Base-by-base conservation (phyloP, 140 eudicot genomes). In the Bidens hawaiensis region DNA sequence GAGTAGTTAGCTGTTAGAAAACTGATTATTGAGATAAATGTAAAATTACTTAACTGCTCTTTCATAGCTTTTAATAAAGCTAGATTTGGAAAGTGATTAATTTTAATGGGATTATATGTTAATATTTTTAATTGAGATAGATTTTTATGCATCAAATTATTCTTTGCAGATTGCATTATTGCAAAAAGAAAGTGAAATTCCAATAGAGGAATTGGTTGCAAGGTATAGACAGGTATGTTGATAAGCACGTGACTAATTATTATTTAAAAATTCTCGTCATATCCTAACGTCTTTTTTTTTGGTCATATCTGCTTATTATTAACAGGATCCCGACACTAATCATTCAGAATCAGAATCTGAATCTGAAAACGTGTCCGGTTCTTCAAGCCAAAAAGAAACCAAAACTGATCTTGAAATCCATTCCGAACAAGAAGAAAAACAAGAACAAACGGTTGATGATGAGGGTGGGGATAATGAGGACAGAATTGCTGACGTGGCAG, bases 401-500 rank as follows among this genome's bases (percentile, higher is more conserved):
- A 77, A 70, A 64, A 41, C 8, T 2, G 49, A 56, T 54, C 41
- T 28, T 64, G 93, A 71, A 70, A 71, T 57, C 6, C 67, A 60
- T 67, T 73, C 66, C 3, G 89, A 79, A 62, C 64, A 78, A 15
- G 85, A 69, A 33, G 69, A 51, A 23, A 82, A 76, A 14, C 66
- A 50, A 10, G 72, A 43, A 34, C 72, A 54, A 12, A 36, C 40
- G 34, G 55, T 67, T 54, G 81, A 82, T n/a, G n/a, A n/a, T 43
- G 94, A 83, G 24, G 94, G 62, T 42, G 75, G 41, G 27, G 89
- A 83, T 18, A 85, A 82, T 42, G 99, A 85, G 43, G 79, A 75
- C 69, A 75, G 72, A 78, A 88, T 94, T 71, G 99, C 97, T 70
- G 95, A 94, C 63, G 99, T 97, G 26, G 99, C 99, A 6, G 99